Conservation (phyloP, 1,284 basidiomycete species). For the Ceratobasidium sp. region DNA sequence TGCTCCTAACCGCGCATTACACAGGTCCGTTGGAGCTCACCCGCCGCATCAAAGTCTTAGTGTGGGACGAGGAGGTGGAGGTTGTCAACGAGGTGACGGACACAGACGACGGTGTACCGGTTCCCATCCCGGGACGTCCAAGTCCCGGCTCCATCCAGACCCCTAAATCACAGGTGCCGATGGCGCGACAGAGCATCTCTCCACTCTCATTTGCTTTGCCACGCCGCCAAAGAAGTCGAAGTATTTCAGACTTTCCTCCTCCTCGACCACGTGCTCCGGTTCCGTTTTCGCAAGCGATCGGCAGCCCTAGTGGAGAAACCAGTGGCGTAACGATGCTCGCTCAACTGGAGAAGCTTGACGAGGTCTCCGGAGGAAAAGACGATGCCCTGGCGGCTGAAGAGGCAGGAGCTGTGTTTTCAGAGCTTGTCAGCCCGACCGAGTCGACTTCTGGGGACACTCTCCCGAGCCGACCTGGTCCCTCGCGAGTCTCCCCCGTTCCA, state of each 20-base stretch:
- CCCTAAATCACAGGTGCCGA: slow-evolving; percentile 33
- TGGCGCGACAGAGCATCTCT: slow-evolving; percentile 32
- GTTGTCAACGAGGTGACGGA: slow-evolving; percentile 59
- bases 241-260: slow-evolving; percentile 67
- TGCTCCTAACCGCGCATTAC: neutral
- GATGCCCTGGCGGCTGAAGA: slow-evolving; percentile 58
- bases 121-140: slow-evolving; percentile 42
- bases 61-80: slow-evolving; percentile 86
- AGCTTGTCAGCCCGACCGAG: slow-evolving; percentile 51
- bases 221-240: slow-evolving; percentile 56
- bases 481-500: slow-evolving; percentile 21
- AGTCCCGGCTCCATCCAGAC: slow-evolving; percentile 60
- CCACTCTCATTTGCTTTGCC: slow-evolving; percentile 48
- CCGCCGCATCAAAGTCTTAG: slow-evolving; percentile 73
- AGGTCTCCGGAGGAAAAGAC: slow-evolving; percentile 74
- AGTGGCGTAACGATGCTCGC: slow-evolving; percentile 81
- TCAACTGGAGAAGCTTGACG: slow-evolving; percentile 79
- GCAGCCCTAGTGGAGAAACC: slow-evolving; percentile 71
- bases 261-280: slow-evolving; percentile 69
- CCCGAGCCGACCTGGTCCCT: slow-evolving; percentile 23
- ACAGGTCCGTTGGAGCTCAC: slow-evolving; percentile 84
- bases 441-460: neutral
- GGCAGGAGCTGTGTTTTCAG: slow-evolving; percentile 57
- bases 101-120: slow-evolving; percentile 30
- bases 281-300: slow-evolving; percentile 73